Base-by-base conservation (phyloP, 83 land plant genomes). In the Diphasiastrum complanatum region DNA sequence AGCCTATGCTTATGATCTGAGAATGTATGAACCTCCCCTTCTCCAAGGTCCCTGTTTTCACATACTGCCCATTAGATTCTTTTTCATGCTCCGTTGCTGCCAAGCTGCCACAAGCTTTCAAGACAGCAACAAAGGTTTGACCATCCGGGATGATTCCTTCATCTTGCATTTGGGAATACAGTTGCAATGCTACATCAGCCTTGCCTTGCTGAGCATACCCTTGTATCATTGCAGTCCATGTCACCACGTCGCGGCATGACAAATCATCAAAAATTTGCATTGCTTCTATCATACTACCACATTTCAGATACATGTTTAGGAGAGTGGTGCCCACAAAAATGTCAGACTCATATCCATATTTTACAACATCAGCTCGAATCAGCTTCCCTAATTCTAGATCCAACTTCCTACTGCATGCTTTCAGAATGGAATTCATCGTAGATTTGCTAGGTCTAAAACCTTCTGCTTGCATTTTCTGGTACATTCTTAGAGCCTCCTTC, bases 401-500 rank as follows among this genome's bases (percentile, higher is more conserved):
- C 20, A 45, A 46, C 37, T 45, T 10, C 36, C 47, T 41, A 27
- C 61, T 1, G 26, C 35, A 56, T 11, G 68, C 68, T 2, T 54
- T 50, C 18, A 66, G 29, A 49, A 51, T 34, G 47, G 47, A 37
- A 30, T 47, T 31, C 70, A 67, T 41, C 20, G 70, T 67, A 4
- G 47, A 33, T 4, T 18, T 36, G 34, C 57, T 55, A 5, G 70
- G 51, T 6, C 8, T 8, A 28, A 67, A 50, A 2, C 47, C 36
- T 8, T 4, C 18, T 27, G 10, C 24, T 48, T 24, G 2, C 70
- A 67, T 56, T 18, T 56, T 51, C 5, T 46, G 24, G 36, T 33
- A 56, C 25, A 56, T 19, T 1, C 25, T 5, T 19, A 31, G 16
- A 31, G 60, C 60, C 2, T 32, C 37, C 19, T 56, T 41, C 2